Conservation (phyloP, 1,284 basidiomycete genomes). For the Meira nashicola region DNA sequence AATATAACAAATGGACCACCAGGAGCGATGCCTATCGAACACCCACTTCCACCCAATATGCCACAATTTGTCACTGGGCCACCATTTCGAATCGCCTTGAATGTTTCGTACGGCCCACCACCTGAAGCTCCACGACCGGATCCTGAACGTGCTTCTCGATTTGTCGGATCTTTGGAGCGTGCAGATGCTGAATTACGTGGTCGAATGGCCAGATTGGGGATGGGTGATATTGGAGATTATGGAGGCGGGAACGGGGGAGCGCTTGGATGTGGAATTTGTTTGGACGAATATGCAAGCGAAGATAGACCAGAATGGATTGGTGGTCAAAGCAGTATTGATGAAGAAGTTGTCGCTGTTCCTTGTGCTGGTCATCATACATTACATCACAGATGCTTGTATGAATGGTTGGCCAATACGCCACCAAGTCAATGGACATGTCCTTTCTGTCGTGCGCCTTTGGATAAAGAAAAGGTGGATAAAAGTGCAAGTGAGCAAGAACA, state of each 20-base stretch:
- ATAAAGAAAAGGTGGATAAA: constrained; percentile 6
- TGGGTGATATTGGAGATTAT: constrained; percentile 35
- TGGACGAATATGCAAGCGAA: constrained; percentile 40
- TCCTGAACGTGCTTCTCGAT: constrained; percentile 25
- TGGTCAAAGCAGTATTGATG: constrained; percentile 31
- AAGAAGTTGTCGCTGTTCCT: constrained; percentile 43
- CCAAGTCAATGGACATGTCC: constrained; percentile 49
- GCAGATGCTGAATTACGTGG: constrained; percentile 46
- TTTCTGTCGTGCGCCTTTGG: constrained; percentile 37
- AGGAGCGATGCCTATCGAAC: constrained; percentile 1
- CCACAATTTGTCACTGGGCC: constrained; percentile 27
- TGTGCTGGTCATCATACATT: constrained; percentile 46
- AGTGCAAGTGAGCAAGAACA: constrained; percentile 1
- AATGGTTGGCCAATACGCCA: constrained; percentile 39
- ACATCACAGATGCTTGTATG: constrained; percentile 37
- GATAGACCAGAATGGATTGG: constrained; percentile 43
- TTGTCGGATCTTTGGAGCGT: constrained; percentile 38
- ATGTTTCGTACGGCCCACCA: constrained; percentile 25
- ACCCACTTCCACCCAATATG: not conserved
- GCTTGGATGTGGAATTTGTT: constrained; percentile 44
- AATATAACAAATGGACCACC: not conserved
- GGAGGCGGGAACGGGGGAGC: constrained; percentile 10
- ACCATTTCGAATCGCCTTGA: constrained; percentile 37
- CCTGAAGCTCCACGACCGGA: constrained; percentile 28
- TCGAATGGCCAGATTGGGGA: constrained; percentile 42